phyloP scores from a whole-genome alignment of 1,284 basidiomycete genomes.

The Leccinum ambiguum region DNA sequence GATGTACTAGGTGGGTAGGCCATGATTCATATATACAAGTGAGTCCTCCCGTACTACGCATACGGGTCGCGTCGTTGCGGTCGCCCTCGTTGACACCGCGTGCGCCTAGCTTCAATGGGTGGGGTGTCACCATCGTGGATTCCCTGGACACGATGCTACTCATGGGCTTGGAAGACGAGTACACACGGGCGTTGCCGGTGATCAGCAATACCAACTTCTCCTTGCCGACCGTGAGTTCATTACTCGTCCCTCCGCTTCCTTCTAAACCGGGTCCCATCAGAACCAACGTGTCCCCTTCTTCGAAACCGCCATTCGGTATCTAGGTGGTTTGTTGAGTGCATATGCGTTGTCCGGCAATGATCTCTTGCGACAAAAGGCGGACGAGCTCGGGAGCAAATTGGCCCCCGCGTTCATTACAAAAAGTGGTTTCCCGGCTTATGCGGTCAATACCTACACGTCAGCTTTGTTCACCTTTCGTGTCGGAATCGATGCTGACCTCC shows the following conservation, averaged over 20 bases:
- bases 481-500: not conserved
- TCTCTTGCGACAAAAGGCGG: constrained; percentile 49
- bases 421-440: constrained; percentile 48
- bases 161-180: constrained; percentile 82
- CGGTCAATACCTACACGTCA: constrained; percentile 48
- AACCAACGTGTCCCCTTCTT: constrained; percentile 59
- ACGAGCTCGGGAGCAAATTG: constrained; percentile 49
- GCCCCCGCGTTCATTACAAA: constrained; percentile 52
- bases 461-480: constrained; percentile 12
- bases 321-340: constrained; percentile 81
- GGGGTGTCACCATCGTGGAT: no score
- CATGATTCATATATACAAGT: constrained; percentile 43
- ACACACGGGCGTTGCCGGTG: constrained; percentile 65
- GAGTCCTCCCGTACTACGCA: constrained; percentile 20
- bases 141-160: constrained; percentile 53
- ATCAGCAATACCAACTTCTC: constrained; percentile 68
- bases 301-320: constrained; percentile 48
- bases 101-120: constrained; percentile 33
- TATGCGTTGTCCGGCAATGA: constrained; percentile 66
- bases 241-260: not conserved
- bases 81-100: constrained; percentile 11
- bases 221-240: constrained; percentile 33
- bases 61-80: not conserved
- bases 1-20: no score
- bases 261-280: constrained; percentile 18